Evolutionary conservation across 495 filamentous ascomycete species (phyloP).

Genomic region (Usnea hakonensis): DNA sequence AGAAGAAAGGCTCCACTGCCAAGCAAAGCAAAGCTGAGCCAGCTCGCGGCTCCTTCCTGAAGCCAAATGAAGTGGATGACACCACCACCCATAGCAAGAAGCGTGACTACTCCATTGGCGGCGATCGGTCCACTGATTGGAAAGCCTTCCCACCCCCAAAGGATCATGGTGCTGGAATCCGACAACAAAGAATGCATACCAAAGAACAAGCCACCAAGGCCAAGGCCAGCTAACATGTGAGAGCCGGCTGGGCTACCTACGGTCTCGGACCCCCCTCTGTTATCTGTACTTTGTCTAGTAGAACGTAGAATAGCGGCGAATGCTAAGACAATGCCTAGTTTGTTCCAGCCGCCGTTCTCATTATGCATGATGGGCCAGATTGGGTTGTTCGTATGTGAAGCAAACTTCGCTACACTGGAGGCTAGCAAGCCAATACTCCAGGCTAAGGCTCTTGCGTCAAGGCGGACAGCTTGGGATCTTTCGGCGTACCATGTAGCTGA

Average conservation of each 20-base stretch:
- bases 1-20: slow-evolving; percentile 73
- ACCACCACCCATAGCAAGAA: slow-evolving; percentile 79
- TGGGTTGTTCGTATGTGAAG: slow-evolving; percentile 93
- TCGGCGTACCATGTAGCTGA: slow-evolving; percentile 72
- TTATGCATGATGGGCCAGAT: slow-evolving; percentile 91
- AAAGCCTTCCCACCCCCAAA: slow-evolving; percentile 98
- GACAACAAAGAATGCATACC: slow-evolving; percentile 89
- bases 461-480: slow-evolving; percentile 58
- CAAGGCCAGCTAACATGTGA: slow-evolving; percentile 60
- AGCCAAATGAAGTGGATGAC: slow-evolving; percentile 69
- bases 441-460: slow-evolving; percentile 74
- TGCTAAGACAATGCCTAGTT: slow-evolving; percentile 67
- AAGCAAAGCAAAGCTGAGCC: slow-evolving; percentile 73
- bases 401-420: slow-evolving; percentile 86
- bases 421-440: slow-evolving; percentile 76
- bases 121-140: slow-evolving; percentile 85
- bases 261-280: slow-evolving; percentile 44
- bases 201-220: slow-evolving; percentile 79
- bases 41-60: slow-evolving; percentile 61
- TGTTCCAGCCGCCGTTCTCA: slow-evolving; percentile 89
- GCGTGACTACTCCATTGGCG: slow-evolving; percentile 76
- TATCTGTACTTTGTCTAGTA: slow-evolving; percentile 49
- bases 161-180: slow-evolving; percentile 97
- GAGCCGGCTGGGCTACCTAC: slow-evolving; percentile 54
- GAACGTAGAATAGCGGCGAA: slow-evolving; percentile 65